Evolutionary conservation across 2,329 filamentous ascomycete genomes (phyloP).

Genomic region (Aspergillus proliferans): DNA sequence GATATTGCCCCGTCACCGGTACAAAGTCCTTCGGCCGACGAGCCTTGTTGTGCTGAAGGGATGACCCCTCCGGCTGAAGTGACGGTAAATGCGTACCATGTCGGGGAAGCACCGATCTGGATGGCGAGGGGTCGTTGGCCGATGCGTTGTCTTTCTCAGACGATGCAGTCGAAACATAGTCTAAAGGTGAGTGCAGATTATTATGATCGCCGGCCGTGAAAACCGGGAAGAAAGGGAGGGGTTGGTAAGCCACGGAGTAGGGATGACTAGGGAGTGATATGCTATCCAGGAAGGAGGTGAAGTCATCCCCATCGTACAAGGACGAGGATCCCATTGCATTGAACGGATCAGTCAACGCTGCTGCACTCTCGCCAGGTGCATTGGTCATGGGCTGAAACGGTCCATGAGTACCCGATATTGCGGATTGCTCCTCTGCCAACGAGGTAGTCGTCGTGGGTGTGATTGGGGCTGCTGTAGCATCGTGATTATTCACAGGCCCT

Average conservation of each 20-base stretch:
- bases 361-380: not conserved
- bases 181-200: slow-evolving; percentile 9
- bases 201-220: slow-evolving; percentile 8
- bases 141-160: slow-evolving; percentile 6
- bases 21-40: slow-evolving; percentile 24
- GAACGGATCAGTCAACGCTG: slow-evolving; percentile 17
- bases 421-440: slow-evolving; percentile 18
- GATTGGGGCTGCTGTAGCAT: not conserved
- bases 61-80: slow-evolving; percentile 24
- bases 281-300: slow-evolving; percentile 30
- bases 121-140: slow-evolving; percentile 16
- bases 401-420: slow-evolving; percentile 7
- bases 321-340: slow-evolving; percentile 16
- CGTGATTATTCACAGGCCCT: not conserved
- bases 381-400: slow-evolving; percentile 4
- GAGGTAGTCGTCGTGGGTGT: slow-evolving; percentile 12
- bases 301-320: slow-evolving; percentile 26
- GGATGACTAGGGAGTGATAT: slow-evolving; percentile 28
- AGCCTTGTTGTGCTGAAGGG: slow-evolving; percentile 17
- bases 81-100: slow-evolving; percentile 29
- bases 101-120: slow-evolving; percentile 26
- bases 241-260: slow-evolving; percentile 28
- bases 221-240: slow-evolving; percentile 25
- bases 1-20: slow-evolving; percentile 25
- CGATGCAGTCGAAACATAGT: slow-evolving; percentile 16